Base-by-base conservation (phyloP, 495 filamentous ascomycete genomes). In the Neurospora pannonica region DNA sequence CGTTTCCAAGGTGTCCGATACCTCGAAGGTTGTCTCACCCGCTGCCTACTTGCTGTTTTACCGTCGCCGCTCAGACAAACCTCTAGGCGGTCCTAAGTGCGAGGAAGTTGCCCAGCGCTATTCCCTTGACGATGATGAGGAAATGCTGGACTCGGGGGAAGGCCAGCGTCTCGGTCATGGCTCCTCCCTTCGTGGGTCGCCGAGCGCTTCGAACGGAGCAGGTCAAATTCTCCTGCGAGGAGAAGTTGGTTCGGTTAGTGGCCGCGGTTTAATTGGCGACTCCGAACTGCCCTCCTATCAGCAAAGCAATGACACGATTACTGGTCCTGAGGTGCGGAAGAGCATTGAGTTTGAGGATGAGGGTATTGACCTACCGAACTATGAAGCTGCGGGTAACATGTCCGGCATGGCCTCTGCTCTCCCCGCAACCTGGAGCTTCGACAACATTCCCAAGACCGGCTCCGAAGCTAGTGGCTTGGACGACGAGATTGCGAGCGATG, bases 1-100 rank as follows among this genome's bases (percentile, higher is more conserved):
- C 17, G 93, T 94, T 28, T 85, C 83, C 71, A 83, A 85, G 75
- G 78, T 83, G 7, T 84, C 84, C 11, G 83, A 90, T 76, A 85
- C 89, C 1, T 77, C 86, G 60, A 82, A 79, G 43, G 87, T 93
- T 9, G 87, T 93, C 42, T 90, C 90, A 3, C 76, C 89, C 6
- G 89, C 91, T 31, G 97, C 96, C 0, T 99, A 99, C 81, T 90
- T 99, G 10, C 85, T 99, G 42, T 99, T 99, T 87, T 99, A 98
- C 83, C 92, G 96, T 38, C 94, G 97, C 71, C 92, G 93, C 74
- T 93, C 93, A 11, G 83, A 87, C 6, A 83, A 78, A 34, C 90
- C 93, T 38, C 87, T 99, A 40, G 96, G 96, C 62, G 94, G 94
- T 21, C 87, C 89, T 7, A 87, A 87, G 73, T 90, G 94, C 54